Evolutionary conservation across 2,329 filamentous ascomycete species (phyloP).

Genomic region (Sordariomycetes sp.): DNA sequence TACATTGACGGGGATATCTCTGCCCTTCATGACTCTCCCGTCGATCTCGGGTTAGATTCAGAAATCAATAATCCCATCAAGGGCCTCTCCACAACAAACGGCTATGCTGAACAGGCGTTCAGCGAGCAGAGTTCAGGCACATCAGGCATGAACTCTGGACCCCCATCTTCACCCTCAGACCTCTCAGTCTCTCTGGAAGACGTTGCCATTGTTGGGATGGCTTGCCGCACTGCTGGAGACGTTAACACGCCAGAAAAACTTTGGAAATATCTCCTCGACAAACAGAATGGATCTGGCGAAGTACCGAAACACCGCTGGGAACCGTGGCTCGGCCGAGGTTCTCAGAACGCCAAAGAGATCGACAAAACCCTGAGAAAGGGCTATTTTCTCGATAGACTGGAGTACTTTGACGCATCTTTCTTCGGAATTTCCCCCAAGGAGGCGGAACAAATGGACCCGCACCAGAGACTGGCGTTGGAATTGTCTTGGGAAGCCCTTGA

Average conservation of each 20-base stretch:
- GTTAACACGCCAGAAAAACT: constrained; percentile 47
- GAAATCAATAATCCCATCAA: too few relatives aligned
- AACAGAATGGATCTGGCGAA: constrained; percentile 49
- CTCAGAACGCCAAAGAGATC: constrained; percentile 52
- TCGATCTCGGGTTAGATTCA: too few relatives aligned
- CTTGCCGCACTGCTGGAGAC: constrained; percentile 48
- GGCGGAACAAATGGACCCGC: constrained; percentile 51
- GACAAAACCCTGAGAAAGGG: constrained; percentile 30
- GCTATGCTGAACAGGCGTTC: too few relatives aligned
- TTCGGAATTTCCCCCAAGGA: constrained; percentile 66
- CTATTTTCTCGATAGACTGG: constrained; percentile 49
- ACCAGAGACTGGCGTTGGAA: constrained; percentile 52
- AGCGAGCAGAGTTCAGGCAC: too few relatives aligned
- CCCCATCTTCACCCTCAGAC: too few relatives aligned
- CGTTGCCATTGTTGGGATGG: constrained; percentile 55
- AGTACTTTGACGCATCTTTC: constrained; percentile 57
- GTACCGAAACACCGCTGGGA: constrained; percentile 53
- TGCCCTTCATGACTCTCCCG: too few relatives aligned
- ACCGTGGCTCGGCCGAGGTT: constrained; percentile 50
- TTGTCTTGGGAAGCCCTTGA: constrained; percentile 60
- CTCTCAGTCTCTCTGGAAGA: too few relatives aligned
- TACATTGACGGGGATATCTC: too few relatives aligned
- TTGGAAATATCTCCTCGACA: constrained; percentile 54
- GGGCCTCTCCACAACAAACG: too few relatives aligned
- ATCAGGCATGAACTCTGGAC: too few relatives aligned